These are phyloP conservation scores for Diddensiella transvaalensis DNA, from an alignment of 805 yeast species.

Conservation along the genomic window DNA sequence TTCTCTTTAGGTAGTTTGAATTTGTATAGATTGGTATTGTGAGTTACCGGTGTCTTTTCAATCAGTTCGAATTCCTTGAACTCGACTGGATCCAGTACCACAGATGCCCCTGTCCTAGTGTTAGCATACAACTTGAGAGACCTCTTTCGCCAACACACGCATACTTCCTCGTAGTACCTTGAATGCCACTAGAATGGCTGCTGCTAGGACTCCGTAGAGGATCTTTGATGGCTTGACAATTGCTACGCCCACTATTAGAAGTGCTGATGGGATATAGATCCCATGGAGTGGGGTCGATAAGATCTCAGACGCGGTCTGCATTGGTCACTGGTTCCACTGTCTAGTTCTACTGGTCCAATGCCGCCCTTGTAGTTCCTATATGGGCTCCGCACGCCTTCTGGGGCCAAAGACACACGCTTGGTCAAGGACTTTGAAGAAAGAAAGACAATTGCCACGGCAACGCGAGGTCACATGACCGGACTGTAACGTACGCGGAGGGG, in stretches of 20 bases:
- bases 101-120: neutral
- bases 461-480: neutral
- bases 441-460: too few relatives aligned
- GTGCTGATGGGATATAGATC: slow-evolving; percentile 29
- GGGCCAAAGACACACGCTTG: too few relatives aligned
- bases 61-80: slow-evolving; percentile 77
- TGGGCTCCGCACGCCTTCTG: neutral
- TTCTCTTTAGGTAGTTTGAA: slow-evolving; percentile 74
- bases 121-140: neutral
- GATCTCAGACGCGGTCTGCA: slow-evolving; percentile 8
- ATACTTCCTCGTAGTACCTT: slow-evolving; percentile 30
- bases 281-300: slow-evolving; percentile 34
- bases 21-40: slow-evolving; percentile 75
- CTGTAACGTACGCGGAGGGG: neutral
- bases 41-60: slow-evolving; percentile 69
- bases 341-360: too few relatives aligned
- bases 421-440: too few relatives aligned
- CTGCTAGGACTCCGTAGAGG: slow-evolving; percentile 22
- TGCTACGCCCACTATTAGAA: slow-evolving; percentile 29
- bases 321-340: too few relatives aligned
- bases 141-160: too few relatives aligned
- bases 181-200: slow-evolving; percentile 24
- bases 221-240: slow-evolving; percentile 28
- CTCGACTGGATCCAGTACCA: slow-evolving; percentile 58
- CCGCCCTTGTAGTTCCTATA: neutral